Conservation (phyloP, 2,329 filamentous ascomycete genomes). For the Fusarium brachygibbosum region DNA sequence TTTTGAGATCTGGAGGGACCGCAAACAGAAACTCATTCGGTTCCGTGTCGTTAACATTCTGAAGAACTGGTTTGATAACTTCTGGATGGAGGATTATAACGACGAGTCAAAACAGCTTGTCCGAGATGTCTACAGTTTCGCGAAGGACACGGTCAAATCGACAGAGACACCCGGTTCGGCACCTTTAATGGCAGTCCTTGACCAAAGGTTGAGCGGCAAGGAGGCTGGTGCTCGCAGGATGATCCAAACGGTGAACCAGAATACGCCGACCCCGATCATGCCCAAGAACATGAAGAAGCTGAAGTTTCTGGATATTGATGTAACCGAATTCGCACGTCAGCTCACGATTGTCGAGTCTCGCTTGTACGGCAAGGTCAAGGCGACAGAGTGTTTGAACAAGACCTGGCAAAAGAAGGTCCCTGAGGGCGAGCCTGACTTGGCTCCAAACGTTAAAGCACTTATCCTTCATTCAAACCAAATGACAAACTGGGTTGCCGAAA, state of each 20-base stretch:
- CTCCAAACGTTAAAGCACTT: constrained; percentile 93
- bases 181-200: constrained; percentile 86
- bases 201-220: constrained; percentile 89
- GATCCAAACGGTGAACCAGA: constrained; percentile 85
- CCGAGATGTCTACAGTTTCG: constrained; percentile 89
- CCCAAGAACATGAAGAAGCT: constrained; percentile 99
- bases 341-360: constrained; percentile 96
- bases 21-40: constrained; percentile 95
- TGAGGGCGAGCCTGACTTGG: constrained; percentile 85
- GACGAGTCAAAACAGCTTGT: constrained; percentile 88
- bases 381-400: constrained; percentile 96
- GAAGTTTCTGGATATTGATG: constrained; percentile 97
- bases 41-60: constrained; percentile 98
- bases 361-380: constrained; percentile 94
- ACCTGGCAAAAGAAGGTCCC: constrained; percentile 97
- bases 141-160: constrained; percentile 90
- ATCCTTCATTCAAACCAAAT: constrained; percentile 98
- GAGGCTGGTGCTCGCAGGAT: constrained; percentile 88
- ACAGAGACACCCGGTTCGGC: constrained; percentile 92
- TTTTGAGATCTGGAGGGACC: constrained; percentile 89
- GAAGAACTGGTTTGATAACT: constrained; percentile 98
- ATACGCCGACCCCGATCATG: constrained; percentile 88
- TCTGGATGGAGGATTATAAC: constrained; percentile 97
- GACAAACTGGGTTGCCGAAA: constrained; percentile 99
- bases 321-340: constrained; percentile 96